phyloP scores from a whole-genome alignment of 2,329 filamentous ascomycete species.

The Stemphylium lycopersici region DNA sequence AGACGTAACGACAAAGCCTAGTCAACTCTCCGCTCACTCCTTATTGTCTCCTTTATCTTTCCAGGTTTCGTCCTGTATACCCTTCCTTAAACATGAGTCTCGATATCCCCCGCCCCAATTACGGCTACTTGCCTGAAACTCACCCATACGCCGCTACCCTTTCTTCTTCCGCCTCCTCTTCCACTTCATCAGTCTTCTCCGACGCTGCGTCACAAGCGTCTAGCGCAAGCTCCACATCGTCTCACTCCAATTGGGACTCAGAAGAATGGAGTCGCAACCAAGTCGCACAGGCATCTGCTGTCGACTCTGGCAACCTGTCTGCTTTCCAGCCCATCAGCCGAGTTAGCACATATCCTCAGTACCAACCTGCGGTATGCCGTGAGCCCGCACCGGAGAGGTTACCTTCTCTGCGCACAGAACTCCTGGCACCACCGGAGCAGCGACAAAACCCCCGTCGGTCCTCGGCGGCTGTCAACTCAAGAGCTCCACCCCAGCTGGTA shows the following conservation, averaged over 20 bases:
- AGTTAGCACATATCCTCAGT: conserved; percentile 46
- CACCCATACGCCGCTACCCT: conserved; percentile 72
- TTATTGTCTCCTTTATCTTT: conserved; percentile 34
- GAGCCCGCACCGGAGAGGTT: conserved; percentile 40
- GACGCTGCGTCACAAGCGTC: conserved; percentile 70
- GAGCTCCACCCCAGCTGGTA: conserved; percentile 75
- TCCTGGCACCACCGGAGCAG: conserved; percentile 64
- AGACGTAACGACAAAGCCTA: conserved; percentile 43
- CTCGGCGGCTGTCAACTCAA: conserved; percentile 62
- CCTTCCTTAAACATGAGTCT: conserved; percentile 47
- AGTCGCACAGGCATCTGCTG: conserved; percentile 26
- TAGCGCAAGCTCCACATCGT: conserved; percentile 67
- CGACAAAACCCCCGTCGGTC: conserved; percentile 67
- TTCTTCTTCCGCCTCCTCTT: conserved; percentile 77
- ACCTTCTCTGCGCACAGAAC: conserved; percentile 43
- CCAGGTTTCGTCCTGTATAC: conserved; percentile 27
- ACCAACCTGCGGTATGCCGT: conserved; percentile 48
- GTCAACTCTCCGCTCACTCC: conserved; percentile 41
- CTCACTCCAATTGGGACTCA: conserved; percentile 60
- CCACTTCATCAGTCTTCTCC: conserved; percentile 79
- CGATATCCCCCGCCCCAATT: conserved; percentile 41
- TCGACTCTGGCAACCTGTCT: conserved; percentile 30
- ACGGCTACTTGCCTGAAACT: conserved; percentile 47
- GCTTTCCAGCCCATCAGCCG: conserved; percentile 42
- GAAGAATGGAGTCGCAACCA: conserved; percentile 43